A percentile compares a stretch with the other conserved stretches of the same genome.
Conservation (phyloP, 805 yeast species). For the Phaffomyces antillensis region DNA sequence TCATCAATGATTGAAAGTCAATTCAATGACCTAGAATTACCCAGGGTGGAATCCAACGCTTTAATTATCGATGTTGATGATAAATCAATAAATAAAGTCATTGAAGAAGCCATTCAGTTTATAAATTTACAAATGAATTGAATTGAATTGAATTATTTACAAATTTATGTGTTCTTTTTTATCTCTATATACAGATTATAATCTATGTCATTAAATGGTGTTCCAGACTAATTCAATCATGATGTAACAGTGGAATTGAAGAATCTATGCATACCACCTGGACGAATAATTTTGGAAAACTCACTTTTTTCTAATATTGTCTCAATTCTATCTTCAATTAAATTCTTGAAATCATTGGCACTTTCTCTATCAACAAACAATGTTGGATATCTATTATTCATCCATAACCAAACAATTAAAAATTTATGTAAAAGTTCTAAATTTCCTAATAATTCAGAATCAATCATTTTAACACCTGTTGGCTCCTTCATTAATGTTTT, state of each 20-base stretch:
- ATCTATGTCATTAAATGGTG: neutral
- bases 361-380: slow-evolving; percentile 70
- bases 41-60: slow-evolving; percentile 32
- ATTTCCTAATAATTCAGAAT: slow-evolving; percentile 18
- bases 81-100: slow-evolving; percentile 15
- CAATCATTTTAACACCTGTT: neutral
- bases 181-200: too few relatives aligned
- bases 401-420: slow-evolving; percentile 72
- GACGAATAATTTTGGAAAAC: too few relatives aligned
- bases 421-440: slow-evolving; percentile 62
- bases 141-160: too few relatives aligned
- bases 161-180: too few relatives aligned
- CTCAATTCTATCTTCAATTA: slow-evolving; percentile 51
- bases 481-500: neutral
- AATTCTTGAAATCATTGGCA: slow-evolving; percentile 59
- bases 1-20: slow-evolving; percentile 78
- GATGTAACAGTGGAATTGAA: too few relatives aligned
- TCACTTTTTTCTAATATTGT: slow-evolving; percentile 23
- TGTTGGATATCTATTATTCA: slow-evolving; percentile 79
- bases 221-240: neutral
- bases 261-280: too few relatives aligned
- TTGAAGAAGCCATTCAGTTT: slow-evolving; percentile 6
- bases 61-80: slow-evolving; percentile 25
- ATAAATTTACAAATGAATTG: slow-evolving; percentile 1
- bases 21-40: slow-evolving; percentile 67